Evolutionary conservation across 306 rosid genomes (phyloP).

Genomic region (Medicago arabica): DNA sequence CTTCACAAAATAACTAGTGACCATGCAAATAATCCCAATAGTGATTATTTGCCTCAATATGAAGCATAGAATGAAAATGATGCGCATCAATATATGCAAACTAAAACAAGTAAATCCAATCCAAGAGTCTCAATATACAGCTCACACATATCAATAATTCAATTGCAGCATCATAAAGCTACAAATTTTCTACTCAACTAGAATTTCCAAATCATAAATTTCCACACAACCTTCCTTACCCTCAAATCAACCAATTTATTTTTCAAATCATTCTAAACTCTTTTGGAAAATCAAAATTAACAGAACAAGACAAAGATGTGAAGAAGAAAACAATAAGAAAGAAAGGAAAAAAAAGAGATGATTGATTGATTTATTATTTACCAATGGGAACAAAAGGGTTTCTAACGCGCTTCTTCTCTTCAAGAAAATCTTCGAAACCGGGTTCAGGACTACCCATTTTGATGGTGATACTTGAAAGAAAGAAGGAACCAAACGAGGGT

Average conservation of each 20-base stretch:
- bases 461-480: not conserved
- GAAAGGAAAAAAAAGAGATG: no score
- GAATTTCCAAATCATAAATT: not conserved
- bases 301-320: not conserved
- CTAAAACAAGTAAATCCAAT: not conserved
- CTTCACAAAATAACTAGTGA: not conserved
- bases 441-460: slow-evolving; percentile 57
- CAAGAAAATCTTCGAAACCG: slow-evolving; percentile 59
- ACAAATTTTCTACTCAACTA: not conserved
- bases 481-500: not conserved
- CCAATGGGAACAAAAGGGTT: slow-evolving; percentile 92
- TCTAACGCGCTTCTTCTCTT: slow-evolving; percentile 73
- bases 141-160: not conserved
- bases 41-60: not conserved
- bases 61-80: slow-evolving; percentile 9
- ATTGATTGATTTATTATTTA: no score
- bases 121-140: not conserved
- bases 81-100: slow-evolving; percentile 9
- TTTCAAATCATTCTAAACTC: no score
- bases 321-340: not conserved
- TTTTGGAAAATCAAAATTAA: slow-evolving; percentile 5
- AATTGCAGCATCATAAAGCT: slow-evolving; percentile 18
- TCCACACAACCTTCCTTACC: not conserved
- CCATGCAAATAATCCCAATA: no score
- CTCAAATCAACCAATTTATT: not conserved